phyloP scores from a whole-genome alignment of 2,329 filamentous ascomycete genomes.

The Ceratocystis eucalypticola region DNA sequence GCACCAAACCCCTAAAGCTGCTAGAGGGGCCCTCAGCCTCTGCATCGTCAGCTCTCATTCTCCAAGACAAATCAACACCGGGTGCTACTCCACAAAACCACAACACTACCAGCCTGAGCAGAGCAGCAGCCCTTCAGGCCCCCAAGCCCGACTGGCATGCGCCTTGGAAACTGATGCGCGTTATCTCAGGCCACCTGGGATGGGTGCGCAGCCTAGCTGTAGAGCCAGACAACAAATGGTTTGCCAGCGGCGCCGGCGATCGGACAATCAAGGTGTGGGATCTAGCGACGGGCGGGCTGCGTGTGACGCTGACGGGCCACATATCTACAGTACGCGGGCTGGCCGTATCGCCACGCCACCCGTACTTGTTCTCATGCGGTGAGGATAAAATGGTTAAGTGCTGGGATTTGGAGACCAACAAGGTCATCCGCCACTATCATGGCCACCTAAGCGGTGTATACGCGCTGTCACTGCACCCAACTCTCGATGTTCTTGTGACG shows the following conservation, averaged over 20 bases:
- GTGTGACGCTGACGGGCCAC: conserved; percentile 80
- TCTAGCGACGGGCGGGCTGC: conserved; percentile 70
- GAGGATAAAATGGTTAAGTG: conserved; percentile 99
- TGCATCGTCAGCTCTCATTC: conserved; percentile 18
- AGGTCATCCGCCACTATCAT: conserved; percentile 95
- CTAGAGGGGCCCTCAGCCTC: conserved; percentile 34
- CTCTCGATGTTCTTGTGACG: conserved; percentile 85
- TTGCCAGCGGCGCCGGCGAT: conserved; percentile 88
- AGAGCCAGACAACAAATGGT: conserved; percentile 95
- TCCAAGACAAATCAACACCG: conserved; percentile 1
- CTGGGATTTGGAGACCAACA: conserved; percentile 99
- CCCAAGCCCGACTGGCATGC: conserved; percentile 88
- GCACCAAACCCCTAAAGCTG: conserved; percentile 24
- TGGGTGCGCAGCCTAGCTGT: conserved; percentile 87
- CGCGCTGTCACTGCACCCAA: conserved; percentile 82
- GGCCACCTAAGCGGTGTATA: conserved; percentile 95
- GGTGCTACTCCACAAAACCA: conserved; percentile 14
- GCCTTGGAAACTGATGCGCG: conserved; percentile 96
- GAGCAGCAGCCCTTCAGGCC: conserved; percentile 25
- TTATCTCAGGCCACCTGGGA: conserved; percentile 89
- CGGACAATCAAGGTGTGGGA: conserved; percentile 99
- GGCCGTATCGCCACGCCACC: conserved; percentile 83
- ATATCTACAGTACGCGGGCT: conserved; percentile 87
- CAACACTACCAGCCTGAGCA: conserved; percentile 23
- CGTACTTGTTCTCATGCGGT: conserved; percentile 92